These are phyloP conservation scores for Kluyveromyces lactis DNA, from an alignment of 805 yeast genomes.

Conservation along the genomic window DNA sequence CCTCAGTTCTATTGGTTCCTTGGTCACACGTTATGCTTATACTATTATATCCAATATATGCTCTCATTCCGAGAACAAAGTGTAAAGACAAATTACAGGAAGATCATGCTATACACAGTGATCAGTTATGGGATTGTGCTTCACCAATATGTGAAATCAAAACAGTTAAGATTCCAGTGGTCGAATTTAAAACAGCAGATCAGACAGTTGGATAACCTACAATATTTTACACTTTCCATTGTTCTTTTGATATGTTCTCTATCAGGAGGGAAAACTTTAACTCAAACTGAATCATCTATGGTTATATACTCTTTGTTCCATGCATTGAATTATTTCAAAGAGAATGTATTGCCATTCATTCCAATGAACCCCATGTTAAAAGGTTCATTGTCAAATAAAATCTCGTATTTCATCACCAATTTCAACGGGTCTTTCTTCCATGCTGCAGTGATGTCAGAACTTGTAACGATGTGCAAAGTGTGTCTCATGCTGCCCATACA, in stretches of 20 bases:
- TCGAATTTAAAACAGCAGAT: constrained; percentile 25
- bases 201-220: constrained; percentile 47
- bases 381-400: constrained; percentile 23
- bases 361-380: constrained; percentile 28
- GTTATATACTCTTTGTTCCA: constrained; percentile 59
- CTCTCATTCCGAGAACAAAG: constrained; percentile 32
- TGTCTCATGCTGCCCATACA: constrained; percentile 37
- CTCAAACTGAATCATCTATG: constrained; percentile 51
- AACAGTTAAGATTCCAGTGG: constrained; percentile 27
- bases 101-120: constrained; percentile 42
- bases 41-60: constrained; percentile 35
- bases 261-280: constrained; percentile 33
- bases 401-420: constrained; percentile 28
- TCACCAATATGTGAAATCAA: constrained; percentile 46
- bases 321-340: constrained; percentile 49
- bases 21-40: constrained; percentile 45
- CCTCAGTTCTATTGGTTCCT: constrained; percentile 67
- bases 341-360: constrained; percentile 43
- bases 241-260: constrained; percentile 36
- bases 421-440: constrained; percentile 37
- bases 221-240: constrained; percentile 43
- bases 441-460: constrained; percentile 40
- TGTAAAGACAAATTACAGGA: constrained; percentile 32
- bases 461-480: constrained; percentile 33
- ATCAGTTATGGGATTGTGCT: constrained; percentile 57